Conservation (phyloP, 2,329 filamentous ascomycete species). For the Sclerotiophoma versabilis region DNA sequence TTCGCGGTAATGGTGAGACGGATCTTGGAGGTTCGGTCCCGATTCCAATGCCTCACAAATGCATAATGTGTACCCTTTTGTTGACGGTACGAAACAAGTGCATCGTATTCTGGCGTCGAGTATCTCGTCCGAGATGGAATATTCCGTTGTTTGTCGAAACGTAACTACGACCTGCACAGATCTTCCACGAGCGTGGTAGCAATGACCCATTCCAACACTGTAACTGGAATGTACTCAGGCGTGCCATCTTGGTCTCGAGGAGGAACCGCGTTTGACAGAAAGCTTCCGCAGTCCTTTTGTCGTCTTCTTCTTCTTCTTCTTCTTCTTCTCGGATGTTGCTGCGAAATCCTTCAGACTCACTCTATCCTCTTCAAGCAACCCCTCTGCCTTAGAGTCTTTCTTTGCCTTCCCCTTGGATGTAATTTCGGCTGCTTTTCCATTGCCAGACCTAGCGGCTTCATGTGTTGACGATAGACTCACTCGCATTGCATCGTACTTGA, state of each 20-base stretch:
- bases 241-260: background rate
- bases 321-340: background rate
- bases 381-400: slow-evolving; percentile 6
- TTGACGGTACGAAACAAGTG: too few relatives aligned
- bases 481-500: background rate
- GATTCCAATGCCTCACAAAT: too few relatives aligned
- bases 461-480: background rate
- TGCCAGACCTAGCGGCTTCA: background rate
- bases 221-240: background rate
- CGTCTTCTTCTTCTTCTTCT: background rate
- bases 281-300: background rate
- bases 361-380: background rate
- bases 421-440: background rate
- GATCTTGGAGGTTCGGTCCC: too few relatives aligned
- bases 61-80: too few relatives aligned
- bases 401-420: background rate
- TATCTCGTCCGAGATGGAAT: too few relatives aligned
- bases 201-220: too few relatives aligned
- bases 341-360: slow-evolving; percentile 4
- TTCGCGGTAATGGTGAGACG: too few relatives aligned
- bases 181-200: background rate
- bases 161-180: background rate
- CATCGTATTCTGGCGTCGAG: too few relatives aligned
- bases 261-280: background rate
- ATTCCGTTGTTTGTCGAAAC: background rate